phyloP scores from a whole-genome alignment of 768 basidiomycete species.

The Naganishia vishniacii region DNA sequence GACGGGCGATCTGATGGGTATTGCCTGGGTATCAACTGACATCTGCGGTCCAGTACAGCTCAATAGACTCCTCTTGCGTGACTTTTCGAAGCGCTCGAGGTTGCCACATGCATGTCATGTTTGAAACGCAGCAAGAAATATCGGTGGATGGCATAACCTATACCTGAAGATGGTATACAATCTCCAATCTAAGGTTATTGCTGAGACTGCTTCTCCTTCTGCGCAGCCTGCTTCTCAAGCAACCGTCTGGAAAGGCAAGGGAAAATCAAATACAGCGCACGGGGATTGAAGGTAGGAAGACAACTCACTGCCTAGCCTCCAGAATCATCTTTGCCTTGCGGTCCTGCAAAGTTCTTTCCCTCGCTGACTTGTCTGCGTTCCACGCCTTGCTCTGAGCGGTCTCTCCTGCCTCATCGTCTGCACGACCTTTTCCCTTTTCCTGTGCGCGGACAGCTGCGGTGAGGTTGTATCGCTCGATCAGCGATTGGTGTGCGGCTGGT shows the following conservation, averaged over 20 bases:
- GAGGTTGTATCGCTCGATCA: constrained; percentile 44
- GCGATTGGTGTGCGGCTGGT: constrained; percentile 25
- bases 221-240: not conserved
- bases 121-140: no score
- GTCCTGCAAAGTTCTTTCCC: constrained; percentile 14
- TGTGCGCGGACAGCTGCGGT: constrained; percentile 9
- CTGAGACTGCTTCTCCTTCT: not conserved
- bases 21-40: no score
- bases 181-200: not conserved
- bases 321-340: constrained; percentile 22
- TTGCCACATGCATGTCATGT: no score
- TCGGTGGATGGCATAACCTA: no score
- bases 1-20: no score
- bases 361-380: constrained; percentile 16
- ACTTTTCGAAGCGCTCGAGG: no score
- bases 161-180: not conserved
- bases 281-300: no score
- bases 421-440: constrained; percentile 10
- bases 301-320: constrained; percentile 13
- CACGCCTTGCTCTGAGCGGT: constrained; percentile 2
- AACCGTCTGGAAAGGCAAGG: not conserved
- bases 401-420: not conserved
- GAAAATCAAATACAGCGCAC: no score
- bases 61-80: no score
- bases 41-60: no score